phyloP scores from a whole-genome alignment of 1,284 basidiomycete genomes.

The Apiotrichum montevideense region DNA sequence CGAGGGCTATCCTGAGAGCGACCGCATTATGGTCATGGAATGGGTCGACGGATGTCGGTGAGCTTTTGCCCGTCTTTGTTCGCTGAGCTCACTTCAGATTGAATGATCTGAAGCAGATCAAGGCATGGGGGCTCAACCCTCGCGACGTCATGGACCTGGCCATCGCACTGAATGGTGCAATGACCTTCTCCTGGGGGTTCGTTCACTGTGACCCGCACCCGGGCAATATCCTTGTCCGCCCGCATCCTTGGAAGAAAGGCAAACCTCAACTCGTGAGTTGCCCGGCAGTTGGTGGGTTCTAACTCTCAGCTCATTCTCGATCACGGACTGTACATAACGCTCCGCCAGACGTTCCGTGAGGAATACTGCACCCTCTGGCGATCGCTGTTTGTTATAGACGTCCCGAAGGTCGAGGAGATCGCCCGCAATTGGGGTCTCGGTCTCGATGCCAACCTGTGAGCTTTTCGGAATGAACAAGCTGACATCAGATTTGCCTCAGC shows the following conservation, averaged over 20 bases:
- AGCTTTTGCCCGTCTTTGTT: conserved; percentile 5
- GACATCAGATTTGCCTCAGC: conserved; percentile 43
- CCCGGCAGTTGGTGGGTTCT: background rate
- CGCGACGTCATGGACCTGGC: conserved; percentile 51
- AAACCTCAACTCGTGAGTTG: conserved; percentile 64
- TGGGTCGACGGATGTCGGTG: conserved; percentile 62
- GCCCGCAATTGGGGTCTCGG: conserved; percentile 72
- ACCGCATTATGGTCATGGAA: conserved; percentile 75
- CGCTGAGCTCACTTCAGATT: conserved; percentile 47
- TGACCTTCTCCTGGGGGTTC: conserved; percentile 86
- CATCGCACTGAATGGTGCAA: conserved; percentile 64
- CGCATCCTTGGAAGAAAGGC: conserved; percentile 56
- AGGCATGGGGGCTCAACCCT: conserved; percentile 47
- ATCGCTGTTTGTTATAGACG: conserved; percentile 66
- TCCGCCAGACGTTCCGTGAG: conserved; percentile 58
- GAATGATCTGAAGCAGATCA: conserved; percentile 56
- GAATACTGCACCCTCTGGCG: conserved; percentile 77
- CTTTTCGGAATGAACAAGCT: conserved; percentile 16
- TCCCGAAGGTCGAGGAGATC: conserved; percentile 57
- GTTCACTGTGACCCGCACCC: conserved; percentile 61
- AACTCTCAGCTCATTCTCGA: conserved; percentile 58
- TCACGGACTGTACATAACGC: conserved; percentile 74
- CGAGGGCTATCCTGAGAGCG: conserved; percentile 54
- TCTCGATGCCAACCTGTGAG: conserved; percentile 63
- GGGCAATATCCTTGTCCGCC: conserved; percentile 77